Evolutionary conservation across 306 rosid genomes (phyloP).

Genomic region (Cucumis cinereus): DNA sequence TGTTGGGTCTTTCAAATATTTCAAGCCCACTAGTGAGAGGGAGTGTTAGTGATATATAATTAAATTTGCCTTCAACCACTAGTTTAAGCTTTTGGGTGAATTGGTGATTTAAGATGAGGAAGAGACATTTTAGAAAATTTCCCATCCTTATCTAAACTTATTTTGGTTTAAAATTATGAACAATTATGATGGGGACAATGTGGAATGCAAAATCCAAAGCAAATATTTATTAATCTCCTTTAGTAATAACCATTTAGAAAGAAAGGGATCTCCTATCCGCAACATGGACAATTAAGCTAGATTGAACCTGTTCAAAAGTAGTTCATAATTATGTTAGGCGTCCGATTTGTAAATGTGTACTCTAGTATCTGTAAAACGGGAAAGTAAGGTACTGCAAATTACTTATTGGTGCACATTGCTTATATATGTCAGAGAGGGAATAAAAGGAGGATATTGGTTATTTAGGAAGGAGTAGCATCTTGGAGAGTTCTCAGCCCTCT

Average conservation of each 20-base stretch:
- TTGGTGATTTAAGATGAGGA: too few relatives aligned
- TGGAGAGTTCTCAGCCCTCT: background rate
- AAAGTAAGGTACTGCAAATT: background rate
- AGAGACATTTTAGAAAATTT: background rate
- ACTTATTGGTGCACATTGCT: background rate
- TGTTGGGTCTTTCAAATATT: too few relatives aligned
- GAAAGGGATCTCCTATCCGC: background rate
- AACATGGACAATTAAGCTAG: background rate
- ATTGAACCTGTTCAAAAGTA: background rate
- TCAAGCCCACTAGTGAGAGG: too few relatives aligned
- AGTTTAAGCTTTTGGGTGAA: too few relatives aligned
- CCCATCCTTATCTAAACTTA: background rate
- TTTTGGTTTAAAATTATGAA: background rate
- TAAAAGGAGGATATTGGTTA: background rate
- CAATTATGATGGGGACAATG: background rate
- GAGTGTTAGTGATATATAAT: too few relatives aligned
- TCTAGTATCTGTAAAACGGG: background rate
- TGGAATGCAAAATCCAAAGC: background rate
- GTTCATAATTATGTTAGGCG: background rate
- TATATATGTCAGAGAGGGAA: background rate
- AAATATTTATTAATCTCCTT: background rate
- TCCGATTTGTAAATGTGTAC: background rate
- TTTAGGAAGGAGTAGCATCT: background rate
- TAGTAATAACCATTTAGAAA: background rate
- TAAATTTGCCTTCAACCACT: too few relatives aligned